Evolutionary conservation across 2,329 filamentous ascomycete species (phyloP).

Genomic region (Pseudogymnoascus sp.): DNA sequence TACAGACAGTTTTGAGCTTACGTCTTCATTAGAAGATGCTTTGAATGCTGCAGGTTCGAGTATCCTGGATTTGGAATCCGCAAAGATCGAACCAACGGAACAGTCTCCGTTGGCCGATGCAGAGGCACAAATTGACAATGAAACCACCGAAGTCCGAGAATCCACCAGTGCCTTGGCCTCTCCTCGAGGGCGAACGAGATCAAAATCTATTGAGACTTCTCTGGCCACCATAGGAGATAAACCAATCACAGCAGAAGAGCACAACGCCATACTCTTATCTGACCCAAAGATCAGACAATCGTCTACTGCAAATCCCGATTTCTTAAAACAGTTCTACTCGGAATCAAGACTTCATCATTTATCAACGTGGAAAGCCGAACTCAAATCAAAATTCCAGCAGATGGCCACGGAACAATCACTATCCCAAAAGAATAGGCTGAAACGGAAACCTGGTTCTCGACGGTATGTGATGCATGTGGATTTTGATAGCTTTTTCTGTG

Average conservation of each 20-base stretch:
- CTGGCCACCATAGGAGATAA: neutral
- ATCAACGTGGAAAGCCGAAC: slow-evolving; percentile 90
- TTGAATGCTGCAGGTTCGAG: slow-evolving; percentile 17
- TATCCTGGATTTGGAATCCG: neutral
- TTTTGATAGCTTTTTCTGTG: slow-evolving; percentile 97
- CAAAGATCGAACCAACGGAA: neutral
- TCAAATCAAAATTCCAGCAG: slow-evolving; percentile 81
- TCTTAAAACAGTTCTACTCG: slow-evolving; percentile 88
- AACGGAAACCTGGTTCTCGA: slow-evolving; percentile 54
- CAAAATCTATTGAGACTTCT: neutral
- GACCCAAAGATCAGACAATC: slow-evolving; percentile 83
- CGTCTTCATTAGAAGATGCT: slow-evolving; percentile 28
- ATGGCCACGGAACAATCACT: slow-evolving; percentile 62
- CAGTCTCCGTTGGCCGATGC: neutral
- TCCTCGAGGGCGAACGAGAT: neutral
- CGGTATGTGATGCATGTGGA: slow-evolving; percentile 91
- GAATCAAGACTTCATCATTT: slow-evolving; percentile 92
- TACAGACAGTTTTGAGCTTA: slow-evolving; percentile 23
- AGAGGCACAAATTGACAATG: neutral
- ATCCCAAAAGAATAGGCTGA: slow-evolving; percentile 36
- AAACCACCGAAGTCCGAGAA: slow-evolving; percentile 3
- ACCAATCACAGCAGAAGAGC: slow-evolving; percentile 71
- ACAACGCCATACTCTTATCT: slow-evolving; percentile 76
- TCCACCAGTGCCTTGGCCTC: neutral
- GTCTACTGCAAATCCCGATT: slow-evolving; percentile 86